phyloP scores from a whole-genome alignment of 2,329 filamentous ascomycete species.

The Fusarium begoniae region DNA sequence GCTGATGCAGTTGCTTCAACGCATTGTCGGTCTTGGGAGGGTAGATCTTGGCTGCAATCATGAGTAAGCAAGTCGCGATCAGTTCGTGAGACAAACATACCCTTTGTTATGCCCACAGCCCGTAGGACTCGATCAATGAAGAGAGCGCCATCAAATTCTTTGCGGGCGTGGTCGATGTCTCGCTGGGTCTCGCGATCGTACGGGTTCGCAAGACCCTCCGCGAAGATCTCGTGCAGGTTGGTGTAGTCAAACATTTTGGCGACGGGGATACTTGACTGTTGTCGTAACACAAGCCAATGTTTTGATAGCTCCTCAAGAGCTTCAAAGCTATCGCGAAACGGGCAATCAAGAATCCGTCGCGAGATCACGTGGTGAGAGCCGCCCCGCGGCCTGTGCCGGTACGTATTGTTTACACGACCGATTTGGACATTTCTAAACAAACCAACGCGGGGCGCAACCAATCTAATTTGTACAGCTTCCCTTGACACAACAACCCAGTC shows the following conservation, averaged over 20 bases:
- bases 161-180: slow-evolving; percentile 73
- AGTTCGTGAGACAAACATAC: slow-evolving; percentile 53
- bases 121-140: slow-evolving; percentile 84
- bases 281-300: not conserved
- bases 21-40: slow-evolving; percentile 76
- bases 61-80: not conserved
- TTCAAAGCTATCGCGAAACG: slow-evolving; percentile 40
- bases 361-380: slow-evolving; percentile 31
- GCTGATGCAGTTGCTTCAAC: slow-evolving; percentile 74
- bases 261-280: not conserved
- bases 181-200: slow-evolving; percentile 70
- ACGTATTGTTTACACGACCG: slow-evolving; percentile 52
- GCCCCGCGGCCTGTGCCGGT: slow-evolving; percentile 9
- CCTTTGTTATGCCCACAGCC: slow-evolving; percentile 73
- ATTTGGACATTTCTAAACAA: slow-evolving; percentile 53
- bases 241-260: slow-evolving; percentile 68
- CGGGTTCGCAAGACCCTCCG: slow-evolving; percentile 64
- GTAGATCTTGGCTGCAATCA: slow-evolving; percentile 68
- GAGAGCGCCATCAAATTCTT: slow-evolving; percentile 72
- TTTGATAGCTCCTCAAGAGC: slow-evolving; percentile 6
- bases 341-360: slow-evolving; percentile 19
- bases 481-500: slow-evolving; percentile 7
- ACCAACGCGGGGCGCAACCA: slow-evolving; percentile 48
- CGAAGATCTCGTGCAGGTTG: slow-evolving; percentile 75
- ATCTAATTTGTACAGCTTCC: slow-evolving; percentile 36